Evolutionary conservation across 176 grass and related monocot species (phyloP).

Genomic region (Aegilops longissima): DNA sequence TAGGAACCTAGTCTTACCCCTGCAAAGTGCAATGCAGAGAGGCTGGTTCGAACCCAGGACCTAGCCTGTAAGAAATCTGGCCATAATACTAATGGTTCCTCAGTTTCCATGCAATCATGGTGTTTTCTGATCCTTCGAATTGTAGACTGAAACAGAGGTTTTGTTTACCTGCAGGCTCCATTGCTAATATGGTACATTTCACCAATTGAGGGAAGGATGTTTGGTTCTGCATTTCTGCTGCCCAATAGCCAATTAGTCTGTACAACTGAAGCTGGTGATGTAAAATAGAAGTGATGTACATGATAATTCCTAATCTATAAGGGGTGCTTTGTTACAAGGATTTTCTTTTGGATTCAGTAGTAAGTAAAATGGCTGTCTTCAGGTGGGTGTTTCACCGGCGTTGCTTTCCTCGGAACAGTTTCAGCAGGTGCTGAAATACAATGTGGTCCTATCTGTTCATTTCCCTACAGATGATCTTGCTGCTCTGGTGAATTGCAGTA

Average conservation of each 20-base stretch:
- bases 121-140: background rate
- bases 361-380: background rate
- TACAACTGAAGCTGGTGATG: slow-evolving; percentile 20
- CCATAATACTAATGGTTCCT: background rate
- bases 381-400: background rate
- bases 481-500: background rate
- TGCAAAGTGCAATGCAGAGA: no score
- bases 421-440: slow-evolving; percentile 1
- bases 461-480: slow-evolving; percentile 18
- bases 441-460: slow-evolving; percentile 7
- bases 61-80: background rate
- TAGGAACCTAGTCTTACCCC: no score
- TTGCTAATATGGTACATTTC: background rate
- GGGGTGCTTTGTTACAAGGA: background rate
- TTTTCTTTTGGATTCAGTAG: background rate
- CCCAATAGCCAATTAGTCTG: background rate
- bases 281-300: background rate
- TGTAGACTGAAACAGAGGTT: slow-evolving; percentile 6
- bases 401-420: background rate
- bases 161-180: slow-evolving; percentile 29
- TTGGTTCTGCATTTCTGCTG: slow-evolving; percentile 18
- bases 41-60: no score
- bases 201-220: background rate
- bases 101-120: background rate
- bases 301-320: background rate